Evolutionary conservation across 23 red algal species (phyloP).

Genomic region (Gracilaria gracilis): DNA sequence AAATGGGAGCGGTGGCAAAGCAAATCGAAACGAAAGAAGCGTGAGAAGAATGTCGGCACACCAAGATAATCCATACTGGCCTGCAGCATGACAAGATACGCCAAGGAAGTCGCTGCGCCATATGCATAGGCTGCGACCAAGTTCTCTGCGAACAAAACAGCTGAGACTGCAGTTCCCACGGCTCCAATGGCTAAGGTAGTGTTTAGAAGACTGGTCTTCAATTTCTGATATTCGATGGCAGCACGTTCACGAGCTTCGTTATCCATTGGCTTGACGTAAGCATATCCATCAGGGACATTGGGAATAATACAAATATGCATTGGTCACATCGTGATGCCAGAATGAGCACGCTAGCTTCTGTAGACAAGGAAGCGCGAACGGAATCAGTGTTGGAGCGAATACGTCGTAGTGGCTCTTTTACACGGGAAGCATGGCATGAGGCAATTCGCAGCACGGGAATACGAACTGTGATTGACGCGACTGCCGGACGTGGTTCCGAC

Average conservation of each 20-base stretch:
- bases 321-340: neutral
- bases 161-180: conserved; percentile 27
- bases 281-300: conserved; percentile 44
- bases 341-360: neutral
- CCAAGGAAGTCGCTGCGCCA: conserved; percentile 58
- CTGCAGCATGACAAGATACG: conserved; percentile 78
- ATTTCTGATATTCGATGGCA: conserved; percentile 17
- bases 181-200: conserved; percentile 17
- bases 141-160: conserved; percentile 8
- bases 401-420: conserved; percentile 39
- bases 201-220: conserved; percentile 30
- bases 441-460: conserved; percentile 20
- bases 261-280: conserved; percentile 35
- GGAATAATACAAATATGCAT: conserved; percentile 37
- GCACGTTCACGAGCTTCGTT: conserved; percentile 18
- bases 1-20: conserved; percentile 69
- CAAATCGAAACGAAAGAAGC: conserved; percentile 63
- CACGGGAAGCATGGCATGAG: conserved; percentile 24
- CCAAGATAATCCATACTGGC: conserved; percentile 61
- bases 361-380: neutral
- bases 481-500: conserved; percentile 68
- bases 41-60: conserved; percentile 12
- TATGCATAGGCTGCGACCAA: conserved; percentile 47
- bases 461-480: conserved; percentile 50
- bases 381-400: neutral